Base-by-base conservation (phyloP, 495 filamentous ascomycete genomes). In the Darksidea phi region DNA sequence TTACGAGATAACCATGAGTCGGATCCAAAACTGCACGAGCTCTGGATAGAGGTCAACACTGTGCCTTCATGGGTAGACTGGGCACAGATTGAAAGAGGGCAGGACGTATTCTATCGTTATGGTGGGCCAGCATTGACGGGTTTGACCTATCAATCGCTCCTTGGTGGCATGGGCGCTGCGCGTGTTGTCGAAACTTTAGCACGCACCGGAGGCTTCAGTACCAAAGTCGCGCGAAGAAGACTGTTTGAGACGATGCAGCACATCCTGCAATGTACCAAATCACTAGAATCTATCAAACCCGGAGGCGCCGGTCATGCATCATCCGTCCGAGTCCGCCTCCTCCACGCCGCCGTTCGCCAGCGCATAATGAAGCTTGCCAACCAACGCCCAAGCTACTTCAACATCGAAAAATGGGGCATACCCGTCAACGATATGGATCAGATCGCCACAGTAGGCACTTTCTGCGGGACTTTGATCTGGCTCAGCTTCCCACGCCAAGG, bases 21-120 rank as follows among this genome's bases (percentile, higher is more conserved):
- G 6, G 81, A 91, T 68, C 75, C 79, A 6, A 81, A 79, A 51
- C 76, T 91, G 28, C 64, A 73, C 8, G 66, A 79, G 32, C 69
- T 95, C 6, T 91, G 89, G 89, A 69, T 61, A 0, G 79, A 93
- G 67, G 76, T 89, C 49, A 86, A 84, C 64, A 85, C 81, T 0
- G 72, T 91, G 18, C 90, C 89, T 0, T 73, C 78, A 13, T 95
- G 89, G 89, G 90, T 95, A 0, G 84, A 91, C 71, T 94, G 88
- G 88, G 78, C 80, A 10, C 88, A 91, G 69, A 87, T 95, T 63
- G 74, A 80, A 61, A 74, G 88, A 66, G 87, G 84, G 0, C 87
- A 90, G 70, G 77, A 83, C 47, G 74, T 76, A 6, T 75, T 75
- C 54, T 74, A 78, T 53, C 64, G 90, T 18, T 94, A 93, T 69